Evolutionary conservation across 495 filamentous ascomycete genomes (phyloP), one percentile per base, ranked within the genome.

Genomic region (Aspergillus ostianus): DNA sequence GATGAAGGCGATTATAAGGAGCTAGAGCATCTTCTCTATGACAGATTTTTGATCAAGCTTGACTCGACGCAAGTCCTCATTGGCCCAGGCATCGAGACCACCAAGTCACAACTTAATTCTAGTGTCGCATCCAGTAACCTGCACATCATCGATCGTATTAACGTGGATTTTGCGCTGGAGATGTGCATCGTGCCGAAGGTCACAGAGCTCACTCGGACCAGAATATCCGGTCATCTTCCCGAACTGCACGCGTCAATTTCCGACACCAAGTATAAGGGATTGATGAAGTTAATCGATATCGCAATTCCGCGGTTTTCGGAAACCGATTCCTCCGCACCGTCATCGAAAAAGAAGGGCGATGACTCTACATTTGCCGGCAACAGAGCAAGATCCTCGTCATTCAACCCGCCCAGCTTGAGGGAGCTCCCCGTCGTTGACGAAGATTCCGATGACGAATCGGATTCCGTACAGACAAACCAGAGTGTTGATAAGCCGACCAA

Each of bases 251-350:
- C 90, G 29, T 92, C 87, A 0, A 87, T 92, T 44, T 97, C 92
- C 0, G 94, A 98, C 66, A 87, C 86, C 46, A 98, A 98, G 70
- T 98, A 98, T 72, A 98, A 96, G 73, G 90, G 85, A 7, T 68
- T 98, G 53, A 98, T 98, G 95, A 93, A 88, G 64, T 78, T 98
- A 53, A 92, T 98, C 59, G 93, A 97, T 63, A 90, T 97, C 55
- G 93, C 94, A 3, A 90, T 98, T 61, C 94, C 94, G 6, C 90
- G 90, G 48, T 87, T 97, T 56, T 85, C 85, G 44, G 83, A 79
- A 10, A 26, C 23, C 23, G 23, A 26, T 4, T 26, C 23, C 23
- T 26, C 23, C 80, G 82, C 45, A 66, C 57, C 67, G 41, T 55
- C 61, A 19, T 20, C 64, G 53, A 51, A 60, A 13, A 62, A 62